Base-by-base conservation (phyloP, 257 asterid species). In the Solanum neorickii region DNA sequence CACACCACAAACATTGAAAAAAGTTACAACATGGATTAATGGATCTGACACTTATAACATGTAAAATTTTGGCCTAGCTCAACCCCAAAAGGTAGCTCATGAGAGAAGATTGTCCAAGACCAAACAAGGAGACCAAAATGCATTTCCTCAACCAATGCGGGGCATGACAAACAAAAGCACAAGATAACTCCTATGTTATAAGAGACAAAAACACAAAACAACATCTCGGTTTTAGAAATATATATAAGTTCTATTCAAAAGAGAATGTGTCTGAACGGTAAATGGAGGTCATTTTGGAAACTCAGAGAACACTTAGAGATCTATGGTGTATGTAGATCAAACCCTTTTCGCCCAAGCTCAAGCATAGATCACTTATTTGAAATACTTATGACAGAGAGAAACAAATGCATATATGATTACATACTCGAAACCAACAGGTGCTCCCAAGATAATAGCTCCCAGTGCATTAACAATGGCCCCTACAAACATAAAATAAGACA, bases 401-500 rank as follows among this genome's bases (percentile, higher is more conserved):
- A 86, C 69, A 88, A 37, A 84, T 62, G 42, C 9, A 86, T 46
- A 46, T 77, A 46, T 77, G 35, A 89, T 89, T 87, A 93, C 99
- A 82, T 96, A 96, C 99, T 92, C 96, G 88, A 92, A 91, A 82
- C 96, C 93, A 88, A 94, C 82, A 84, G 98, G 99, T 87, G 99
- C 98, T 44, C 99, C 98, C 93, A 96, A 89, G 73, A 93, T 94
- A 90, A 96, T 90, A 87, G 99, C 99, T 89, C 97, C 99, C 87
- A 95, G 84, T 90, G 96, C 96, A 94, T 91, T 94, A 88, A 91
- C 87, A 86, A 91, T 88, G 73, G 98, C 98, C 84, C 99, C 99
- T 96, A 89, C 88, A 91, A 83, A 76, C 73, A 85, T 37, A 44
- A 66, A 65, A 65, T 44, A 82, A 82, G 59, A 84, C 8, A 72